phyloP scores from a whole-genome alignment of 306 rosid species.

The Lotus japonicus region DNA sequence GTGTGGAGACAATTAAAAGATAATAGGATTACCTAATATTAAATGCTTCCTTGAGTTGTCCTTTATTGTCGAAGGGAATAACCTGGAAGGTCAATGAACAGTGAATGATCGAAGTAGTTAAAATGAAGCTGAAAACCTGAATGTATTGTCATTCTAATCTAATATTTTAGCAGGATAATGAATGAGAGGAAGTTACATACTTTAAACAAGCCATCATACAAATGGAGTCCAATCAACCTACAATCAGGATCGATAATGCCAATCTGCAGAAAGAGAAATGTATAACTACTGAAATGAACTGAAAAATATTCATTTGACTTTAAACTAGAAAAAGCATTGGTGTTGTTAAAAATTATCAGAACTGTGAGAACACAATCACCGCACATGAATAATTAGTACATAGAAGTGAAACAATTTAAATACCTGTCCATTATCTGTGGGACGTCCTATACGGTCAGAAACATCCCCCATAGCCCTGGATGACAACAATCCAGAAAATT shows the following conservation, averaged over 20 bases:
- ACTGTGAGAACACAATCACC: slow-evolving; percentile 1
- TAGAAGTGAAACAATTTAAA: not conserved
- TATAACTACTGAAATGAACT: slow-evolving; percentile 6
- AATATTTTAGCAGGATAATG: not conserved
- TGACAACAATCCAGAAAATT: not conserved
- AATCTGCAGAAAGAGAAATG: slow-evolving; percentile 52
- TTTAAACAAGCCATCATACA: slow-evolving; percentile 94
- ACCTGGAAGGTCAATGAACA: slow-evolving; percentile 48
- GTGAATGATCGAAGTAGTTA: not conserved
- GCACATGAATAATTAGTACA: not conserved
- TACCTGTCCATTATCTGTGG: slow-evolving; percentile 98
- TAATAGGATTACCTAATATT: slow-evolving; percentile 65
- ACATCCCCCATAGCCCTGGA: slow-evolving; percentile 98
- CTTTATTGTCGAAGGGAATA: slow-evolving; percentile 92
- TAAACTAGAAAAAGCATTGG: not conserved
- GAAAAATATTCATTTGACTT: not conserved
- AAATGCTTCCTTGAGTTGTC: slow-evolving; percentile 97
- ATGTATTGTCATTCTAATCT: not conserved
- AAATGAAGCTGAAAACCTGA: not conserved
- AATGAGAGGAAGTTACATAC: slow-evolving; percentile 30
- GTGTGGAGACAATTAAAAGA: slow-evolving; percentile 1
- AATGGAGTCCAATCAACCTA: slow-evolving; percentile 92
- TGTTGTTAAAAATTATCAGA: slow-evolving; percentile 1
- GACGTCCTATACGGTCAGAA: slow-evolving; percentile 97
- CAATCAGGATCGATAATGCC: slow-evolving; percentile 98